Evolutionary conservation across 495 filamentous ascomycete genomes (phyloP).

Genomic region (Aspergillus haitiensis): DNA sequence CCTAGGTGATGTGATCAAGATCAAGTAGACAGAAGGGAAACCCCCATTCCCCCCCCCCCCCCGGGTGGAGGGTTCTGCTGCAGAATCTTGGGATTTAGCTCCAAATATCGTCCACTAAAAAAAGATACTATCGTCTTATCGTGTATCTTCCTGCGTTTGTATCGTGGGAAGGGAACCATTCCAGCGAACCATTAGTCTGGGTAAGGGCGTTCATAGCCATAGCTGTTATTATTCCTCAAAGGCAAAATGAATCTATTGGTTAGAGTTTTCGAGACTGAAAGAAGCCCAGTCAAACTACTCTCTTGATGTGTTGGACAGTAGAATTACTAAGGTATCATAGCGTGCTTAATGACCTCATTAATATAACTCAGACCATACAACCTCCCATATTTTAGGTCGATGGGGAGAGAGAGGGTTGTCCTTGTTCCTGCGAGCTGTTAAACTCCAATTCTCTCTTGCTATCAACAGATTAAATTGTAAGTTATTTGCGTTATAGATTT

Average conservation of each 20-base stretch:
- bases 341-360: too few species aligned
- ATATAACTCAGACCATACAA: too few species aligned
- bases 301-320: too few species aligned
- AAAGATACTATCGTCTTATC: not conserved
- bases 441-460: too few species aligned
- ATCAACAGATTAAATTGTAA: not conserved
- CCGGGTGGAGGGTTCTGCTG: not conserved
- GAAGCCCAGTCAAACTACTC: not conserved
- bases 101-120: not conserved
- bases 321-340: too few species aligned
- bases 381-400: too few species aligned
- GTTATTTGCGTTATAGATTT: not conserved
- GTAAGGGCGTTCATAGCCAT: not conserved
- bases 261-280: not conserved
- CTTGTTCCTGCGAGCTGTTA: too few species aligned
- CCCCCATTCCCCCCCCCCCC: too few species aligned
- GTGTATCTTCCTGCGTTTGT: not conserved
- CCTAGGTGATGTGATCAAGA: constrained; percentile 2
- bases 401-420: too few species aligned
- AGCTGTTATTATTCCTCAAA: not conserved
- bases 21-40: too few species aligned
- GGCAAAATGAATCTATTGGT: not conserved
- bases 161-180: not conserved
- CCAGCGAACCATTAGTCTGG: not conserved
- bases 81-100: not conserved